Evolutionary conservation across 129 eudicot species (phyloP), one percentile per base, ranked within the genome.

Genomic region (Ambrosia artemisiifolia): DNA sequence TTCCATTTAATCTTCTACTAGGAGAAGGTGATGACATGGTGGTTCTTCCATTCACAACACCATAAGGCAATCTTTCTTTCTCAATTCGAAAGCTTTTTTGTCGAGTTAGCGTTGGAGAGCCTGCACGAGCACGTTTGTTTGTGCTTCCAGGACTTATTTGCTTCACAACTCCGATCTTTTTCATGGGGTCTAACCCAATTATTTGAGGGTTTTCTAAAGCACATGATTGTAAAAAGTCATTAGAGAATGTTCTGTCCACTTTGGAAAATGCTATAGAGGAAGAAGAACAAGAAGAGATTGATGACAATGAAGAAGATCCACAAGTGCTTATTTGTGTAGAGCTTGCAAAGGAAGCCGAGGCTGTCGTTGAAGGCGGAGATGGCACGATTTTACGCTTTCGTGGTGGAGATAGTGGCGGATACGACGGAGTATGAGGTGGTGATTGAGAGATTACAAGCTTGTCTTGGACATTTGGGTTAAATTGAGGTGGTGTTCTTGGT

Each of bases 401-500:
- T 12, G 78, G 83, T 10, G 73, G 56, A 10, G 73, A 51, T 18
- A 24, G 11, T 6, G 78, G 65, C 11, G 72, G 54, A 16, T 68
- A 59, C 17, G 63, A 53, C 40, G 40, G 40, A 0, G 40, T 35
- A 35, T 35, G 40, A 13, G 44, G 59, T 0, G 84, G 85, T 20
- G 85, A 69, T 75, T 84, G 89, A 11, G 92, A 86, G 76, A 89
- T 89, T 7, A 86, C 89, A 77, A 86, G 81, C 83, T 89, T 89
- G 75, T 89, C 96, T 63, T 89, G 84, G 11, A 86, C 81, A 70
- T 7, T 43, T 4, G 40, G 12, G 19, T 79, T 74, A 11, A 14
- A 14, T 18, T 51, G 64, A 14, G 43, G 43, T 33, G 67, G 80
- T 73, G 13, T 77, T 40, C 82, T 84, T 63, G 86, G 84, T 20